Conservation (phyloP, 2,329 filamentous ascomycete genomes). For the Phialocephala sp. region DNA sequence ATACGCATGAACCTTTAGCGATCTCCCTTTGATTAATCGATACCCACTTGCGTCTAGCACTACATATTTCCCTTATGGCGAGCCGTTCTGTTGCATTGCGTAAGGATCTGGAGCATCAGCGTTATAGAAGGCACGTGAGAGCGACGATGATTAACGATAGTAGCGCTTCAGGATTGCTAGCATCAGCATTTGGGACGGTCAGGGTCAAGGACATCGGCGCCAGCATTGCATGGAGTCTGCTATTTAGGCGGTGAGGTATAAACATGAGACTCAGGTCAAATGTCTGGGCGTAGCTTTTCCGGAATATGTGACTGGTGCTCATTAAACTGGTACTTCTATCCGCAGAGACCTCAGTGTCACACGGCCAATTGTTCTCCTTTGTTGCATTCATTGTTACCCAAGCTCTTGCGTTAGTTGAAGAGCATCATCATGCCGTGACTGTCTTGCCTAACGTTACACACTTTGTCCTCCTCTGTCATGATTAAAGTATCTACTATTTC, state of each 20-base stretch:
- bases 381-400: no score
- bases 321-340: background rate
- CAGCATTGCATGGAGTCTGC: conserved; percentile 9
- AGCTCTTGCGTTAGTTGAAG: no score
- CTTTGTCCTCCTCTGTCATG: no score
- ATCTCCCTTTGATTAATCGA: conserved; percentile 8
- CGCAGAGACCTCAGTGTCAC: no score
- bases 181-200: background rate
- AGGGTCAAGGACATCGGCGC: background rate
- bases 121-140: background rate
- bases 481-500: no score
- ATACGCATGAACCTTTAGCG: conserved; percentile 36
- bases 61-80: background rate
- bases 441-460: no score
- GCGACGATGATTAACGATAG: conserved; percentile 1
- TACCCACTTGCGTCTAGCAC: conserved; percentile 7
- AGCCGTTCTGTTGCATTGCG: background rate
- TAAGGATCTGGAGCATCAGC: conserved; percentile 2
- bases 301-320: background rate
- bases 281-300: background rate
- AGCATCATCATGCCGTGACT: no score
- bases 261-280: background rate
- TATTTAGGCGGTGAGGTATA: background rate
- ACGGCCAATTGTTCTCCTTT: no score
- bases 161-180: conserved; percentile 10